Evolutionary conservation across 139 green algal genomes (phyloP).

Genomic region (Auxenochlorella protothecoides): DNA sequence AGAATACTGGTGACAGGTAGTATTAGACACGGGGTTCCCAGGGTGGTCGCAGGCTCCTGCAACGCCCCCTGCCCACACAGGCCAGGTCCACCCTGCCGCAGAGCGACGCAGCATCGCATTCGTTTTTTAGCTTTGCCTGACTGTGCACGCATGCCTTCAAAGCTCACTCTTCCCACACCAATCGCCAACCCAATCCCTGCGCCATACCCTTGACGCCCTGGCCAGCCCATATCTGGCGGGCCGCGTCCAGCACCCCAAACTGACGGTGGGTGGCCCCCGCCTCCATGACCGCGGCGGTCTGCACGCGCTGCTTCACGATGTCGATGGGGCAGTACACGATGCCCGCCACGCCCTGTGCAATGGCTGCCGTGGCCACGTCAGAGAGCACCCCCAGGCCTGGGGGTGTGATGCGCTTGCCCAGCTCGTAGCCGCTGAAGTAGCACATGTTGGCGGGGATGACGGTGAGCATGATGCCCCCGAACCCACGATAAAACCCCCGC

Average conservation of each 20-base stretch:
- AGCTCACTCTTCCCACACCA: no score
- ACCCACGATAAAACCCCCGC: conserved; percentile 57
- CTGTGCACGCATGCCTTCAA: no score
- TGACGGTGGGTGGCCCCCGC: no score
- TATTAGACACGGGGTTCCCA: no score
- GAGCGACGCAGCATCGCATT: no score
- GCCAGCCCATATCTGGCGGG: conserved; percentile 10
- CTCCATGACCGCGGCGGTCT: conserved; percentile 20
- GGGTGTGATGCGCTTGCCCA: conserved; percentile 28
- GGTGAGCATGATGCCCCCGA: conserved; percentile 45
- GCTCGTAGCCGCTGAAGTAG: conserved; percentile 66
- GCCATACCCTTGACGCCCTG: not conserved
- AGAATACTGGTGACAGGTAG: no score
- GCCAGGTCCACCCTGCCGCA: not conserved
- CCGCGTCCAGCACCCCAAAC: not conserved
- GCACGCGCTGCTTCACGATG: conserved; percentile 83
- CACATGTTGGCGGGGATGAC: conserved; percentile 56
- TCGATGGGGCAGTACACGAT: conserved; percentile 82
- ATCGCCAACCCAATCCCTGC: no score
- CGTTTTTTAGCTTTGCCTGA: no score
- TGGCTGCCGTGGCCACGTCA: conserved; percentile 50
- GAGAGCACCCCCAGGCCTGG: conserved; percentile 26
- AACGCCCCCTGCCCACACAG: conserved; percentile 5
- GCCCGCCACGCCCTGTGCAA: conserved; percentile 62
- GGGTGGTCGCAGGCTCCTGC: not conserved